Percentiles rank a stretch among this genome's conserved stretches.
phyloP scores from a whole-genome alignment of 192 early-diverging fungal species.

The Chytriomyces sp. region DNA sequence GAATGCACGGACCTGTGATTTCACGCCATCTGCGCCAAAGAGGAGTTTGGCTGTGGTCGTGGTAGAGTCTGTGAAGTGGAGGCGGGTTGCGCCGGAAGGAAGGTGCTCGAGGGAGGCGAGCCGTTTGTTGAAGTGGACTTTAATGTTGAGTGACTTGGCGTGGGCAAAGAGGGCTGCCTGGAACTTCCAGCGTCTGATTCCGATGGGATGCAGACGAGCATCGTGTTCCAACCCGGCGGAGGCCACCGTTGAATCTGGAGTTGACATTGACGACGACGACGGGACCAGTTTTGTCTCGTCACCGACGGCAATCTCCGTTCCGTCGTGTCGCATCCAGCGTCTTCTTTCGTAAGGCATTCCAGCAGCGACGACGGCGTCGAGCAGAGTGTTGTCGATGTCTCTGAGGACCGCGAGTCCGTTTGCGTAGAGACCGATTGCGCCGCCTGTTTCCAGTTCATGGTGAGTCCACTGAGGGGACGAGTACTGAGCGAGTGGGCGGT shows the following conservation, averaged over 20 bases:
- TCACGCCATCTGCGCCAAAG: constrained; percentile 51
- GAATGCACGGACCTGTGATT: constrained; percentile 36
- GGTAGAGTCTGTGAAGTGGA: constrained; percentile 27
- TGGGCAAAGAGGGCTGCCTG: constrained; percentile 32
- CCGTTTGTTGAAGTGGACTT: constrained; percentile 30
- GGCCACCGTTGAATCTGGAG: too few species aligned
- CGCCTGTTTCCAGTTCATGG: not conserved
- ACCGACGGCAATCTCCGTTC: constrained; percentile 44
- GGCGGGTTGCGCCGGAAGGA: constrained; percentile 4
- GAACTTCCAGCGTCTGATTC: constrained; percentile 42
- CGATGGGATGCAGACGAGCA: constrained; percentile 34
- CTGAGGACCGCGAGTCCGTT: constrained; percentile 44
- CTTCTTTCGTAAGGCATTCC: constrained; percentile 23
- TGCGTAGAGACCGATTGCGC: constrained; percentile 37
- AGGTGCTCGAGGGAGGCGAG: constrained; percentile 6
- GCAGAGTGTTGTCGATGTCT: constrained; percentile 36
- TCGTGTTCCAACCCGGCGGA: too few species aligned
- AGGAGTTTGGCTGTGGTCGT: constrained; percentile 19
- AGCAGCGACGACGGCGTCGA: constrained; percentile 14
- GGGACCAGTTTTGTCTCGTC: constrained; percentile 28
- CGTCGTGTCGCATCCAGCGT: constrained; percentile 46
- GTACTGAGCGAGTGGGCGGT: not conserved
- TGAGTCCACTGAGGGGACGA: not conserved
- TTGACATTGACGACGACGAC: not conserved
- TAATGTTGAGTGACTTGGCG: constrained; percentile 20